phyloP scores from a whole-genome alignment of 108 stramenopile genomes.

The Parietichytrium sp. region DNA sequence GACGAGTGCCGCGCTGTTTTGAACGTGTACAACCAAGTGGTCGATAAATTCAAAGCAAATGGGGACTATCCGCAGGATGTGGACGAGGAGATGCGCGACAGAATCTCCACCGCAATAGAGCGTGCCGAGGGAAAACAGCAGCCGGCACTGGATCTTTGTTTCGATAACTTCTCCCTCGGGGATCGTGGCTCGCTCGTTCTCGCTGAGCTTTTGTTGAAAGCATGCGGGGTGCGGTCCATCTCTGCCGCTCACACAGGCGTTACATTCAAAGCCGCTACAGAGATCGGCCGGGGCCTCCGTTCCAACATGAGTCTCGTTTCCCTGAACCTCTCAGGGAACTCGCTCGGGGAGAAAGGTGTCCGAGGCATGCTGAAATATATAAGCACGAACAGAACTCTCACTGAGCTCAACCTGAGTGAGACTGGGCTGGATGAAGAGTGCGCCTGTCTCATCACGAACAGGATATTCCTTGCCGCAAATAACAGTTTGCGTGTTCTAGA shows the following conservation, averaged over 20 bases:
- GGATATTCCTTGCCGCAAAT: neutral
- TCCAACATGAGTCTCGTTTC: neutral
- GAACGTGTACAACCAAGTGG: too few species aligned
- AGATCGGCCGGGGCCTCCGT: neutral
- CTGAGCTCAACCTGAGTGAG: neutral
- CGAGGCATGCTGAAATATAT: neutral
- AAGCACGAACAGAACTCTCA: neutral
- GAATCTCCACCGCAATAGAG: too few species aligned
- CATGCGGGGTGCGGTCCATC: neutral
- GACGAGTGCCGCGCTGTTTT: too few species aligned
- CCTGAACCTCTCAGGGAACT: neutral
- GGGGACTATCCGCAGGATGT: too few species aligned
- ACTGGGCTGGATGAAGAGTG: neutral
- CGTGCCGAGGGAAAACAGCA: too few species aligned
- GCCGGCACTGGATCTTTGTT: too few species aligned
- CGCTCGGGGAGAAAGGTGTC: neutral
- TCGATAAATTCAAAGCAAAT: too few species aligned
- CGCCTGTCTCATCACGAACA: neutral
- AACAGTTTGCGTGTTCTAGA: neutral
- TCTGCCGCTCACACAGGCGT: neutral
- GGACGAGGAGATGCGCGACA: too few species aligned
- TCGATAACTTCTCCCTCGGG: too few species aligned
- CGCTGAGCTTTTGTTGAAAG: neutral
- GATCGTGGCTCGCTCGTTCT: neutral
- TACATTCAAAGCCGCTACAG: neutral